phyloP scores from a whole-genome alignment of 78 protist species.

The Trichosphaerium sp. region DNA sequence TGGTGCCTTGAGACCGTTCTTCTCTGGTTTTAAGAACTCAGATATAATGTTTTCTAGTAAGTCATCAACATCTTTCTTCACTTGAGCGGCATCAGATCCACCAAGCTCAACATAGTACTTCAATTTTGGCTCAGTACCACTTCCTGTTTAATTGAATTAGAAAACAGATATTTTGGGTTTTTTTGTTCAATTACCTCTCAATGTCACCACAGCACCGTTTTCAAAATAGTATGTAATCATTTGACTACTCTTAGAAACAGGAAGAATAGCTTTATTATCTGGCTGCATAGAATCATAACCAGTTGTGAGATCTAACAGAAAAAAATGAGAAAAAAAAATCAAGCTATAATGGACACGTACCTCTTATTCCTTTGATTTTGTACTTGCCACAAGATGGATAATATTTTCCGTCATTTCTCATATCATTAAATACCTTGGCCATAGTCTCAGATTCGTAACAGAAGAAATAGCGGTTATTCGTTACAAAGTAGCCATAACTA shows the following conservation, averaged over 20 bases:
- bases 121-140: conserved; percentile 99
- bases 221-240: conserved; percentile 88
- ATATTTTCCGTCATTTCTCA: conserved; percentile 35
- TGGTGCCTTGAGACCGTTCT: conserved; percentile 47
- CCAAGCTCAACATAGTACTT: conserved; percentile 81
- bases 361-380: too few relatives aligned
- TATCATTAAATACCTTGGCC: conserved; percentile 47
- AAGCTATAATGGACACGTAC: background rate
- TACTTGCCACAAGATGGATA: background rate
- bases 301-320: conserved; percentile 73
- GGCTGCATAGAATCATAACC: conserved; percentile 60
- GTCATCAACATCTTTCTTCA: background rate
- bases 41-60: conserved; percentile 22
- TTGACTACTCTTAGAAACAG: conserved; percentile 31
- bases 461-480: conserved; percentile 60
- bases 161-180: too few relatives aligned
- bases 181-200: too few relatives aligned
- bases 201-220: conserved; percentile 81
- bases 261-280: conserved; percentile 39
- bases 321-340: background rate
- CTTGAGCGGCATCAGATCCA: conserved; percentile 12
- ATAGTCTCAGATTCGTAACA: conserved; percentile 61
- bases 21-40: conserved; percentile 28
- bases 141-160: too few relatives aligned
- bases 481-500: conserved; percentile 42